Conservation (phyloP, 108 stramenopile genomes). For the Parmales sp. region DNA sequence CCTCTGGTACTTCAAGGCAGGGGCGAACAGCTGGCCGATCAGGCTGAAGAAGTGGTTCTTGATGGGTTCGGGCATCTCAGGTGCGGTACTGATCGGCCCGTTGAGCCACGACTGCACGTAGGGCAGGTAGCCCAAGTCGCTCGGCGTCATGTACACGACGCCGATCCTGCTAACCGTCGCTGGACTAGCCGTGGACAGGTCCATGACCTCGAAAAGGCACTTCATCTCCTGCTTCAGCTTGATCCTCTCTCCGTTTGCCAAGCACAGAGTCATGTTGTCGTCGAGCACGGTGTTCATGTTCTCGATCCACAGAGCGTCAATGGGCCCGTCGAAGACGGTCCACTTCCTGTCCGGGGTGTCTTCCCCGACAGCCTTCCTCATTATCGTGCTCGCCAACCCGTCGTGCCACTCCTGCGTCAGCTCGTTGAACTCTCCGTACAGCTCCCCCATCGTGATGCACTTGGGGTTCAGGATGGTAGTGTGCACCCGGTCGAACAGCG, state of each 20-base stretch:
- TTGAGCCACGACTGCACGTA: constrained; percentile 41
- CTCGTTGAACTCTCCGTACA: constrained; percentile 53
- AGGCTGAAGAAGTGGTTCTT: constrained; percentile 27
- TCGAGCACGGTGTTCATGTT: constrained; percentile 67
- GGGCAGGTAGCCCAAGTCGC: constrained; percentile 52
- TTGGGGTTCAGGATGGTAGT: constrained; percentile 48
- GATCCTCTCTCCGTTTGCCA: constrained; percentile 60
- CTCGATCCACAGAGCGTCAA: constrained; percentile 63
- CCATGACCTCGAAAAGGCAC: constrained; percentile 55
- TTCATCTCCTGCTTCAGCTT: constrained; percentile 58
- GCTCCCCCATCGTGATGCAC: constrained; percentile 66
- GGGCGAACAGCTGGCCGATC: constrained; percentile 25
- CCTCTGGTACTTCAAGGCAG: constrained; percentile 30
- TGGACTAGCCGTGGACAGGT: constrained; percentile 49
- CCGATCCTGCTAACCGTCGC: constrained; percentile 58
- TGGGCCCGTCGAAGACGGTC: constrained; percentile 61
- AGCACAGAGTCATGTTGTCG: constrained; percentile 62
- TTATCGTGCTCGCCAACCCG: constrained; percentile 53
- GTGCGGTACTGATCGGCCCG: constrained; percentile 17
- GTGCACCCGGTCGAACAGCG: constrained; percentile 37
- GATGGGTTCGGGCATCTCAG: constrained; percentile 23
- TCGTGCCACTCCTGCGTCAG: constrained; percentile 61
- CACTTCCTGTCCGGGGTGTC: constrained; percentile 23
- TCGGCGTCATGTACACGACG: constrained; percentile 54
- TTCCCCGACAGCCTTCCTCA: constrained; percentile 37